Percentiles rank a stretch among this genome's conserved stretches.
Evolutionary conservation across 2,329 filamentous ascomycete species (phyloP).

Genomic region (Paracorniculantispora psalliotae): DNA sequence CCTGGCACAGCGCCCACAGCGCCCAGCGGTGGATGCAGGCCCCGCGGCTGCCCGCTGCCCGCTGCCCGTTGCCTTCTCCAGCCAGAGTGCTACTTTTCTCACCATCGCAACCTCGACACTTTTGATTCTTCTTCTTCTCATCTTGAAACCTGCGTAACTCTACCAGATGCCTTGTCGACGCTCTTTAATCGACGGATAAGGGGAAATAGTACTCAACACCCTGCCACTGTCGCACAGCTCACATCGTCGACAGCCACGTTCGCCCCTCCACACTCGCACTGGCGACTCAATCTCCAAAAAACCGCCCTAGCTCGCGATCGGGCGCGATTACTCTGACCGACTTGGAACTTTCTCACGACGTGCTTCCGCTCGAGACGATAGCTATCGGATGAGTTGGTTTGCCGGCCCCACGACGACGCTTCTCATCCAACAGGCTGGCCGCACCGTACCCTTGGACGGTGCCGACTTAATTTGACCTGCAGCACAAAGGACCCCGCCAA

Average conservation of each 20-base stretch:
- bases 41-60: neutral
- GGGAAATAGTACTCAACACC: too few relatives aligned
- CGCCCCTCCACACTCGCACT: neutral
- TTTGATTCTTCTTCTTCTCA: neutral
- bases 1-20: neutral
- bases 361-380: neutral
- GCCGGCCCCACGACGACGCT: neutral
- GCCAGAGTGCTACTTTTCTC: neutral
- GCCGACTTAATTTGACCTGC: neutral
- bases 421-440: neutral
- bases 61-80: neutral
- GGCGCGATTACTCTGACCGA: neutral
- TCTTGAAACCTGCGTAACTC: neutral
- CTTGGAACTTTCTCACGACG: neutral
- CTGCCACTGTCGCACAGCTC: neutral
- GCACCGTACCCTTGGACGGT: neutral
- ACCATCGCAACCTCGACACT: neutral
- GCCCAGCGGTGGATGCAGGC: neutral
- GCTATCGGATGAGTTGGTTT: neutral
- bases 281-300: neutral
- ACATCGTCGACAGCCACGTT: neutral
- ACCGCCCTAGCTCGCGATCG: neutral
- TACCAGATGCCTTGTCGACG: neutral
- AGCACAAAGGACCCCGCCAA: slow-evolving; percentile 1
- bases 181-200: too few relatives aligned